A percentile compares a stretch with the other conserved stretches of the same genome.
Conservation (phyloP, 176 grass and related monocot species). For the Panicum miliaceum region DNA sequence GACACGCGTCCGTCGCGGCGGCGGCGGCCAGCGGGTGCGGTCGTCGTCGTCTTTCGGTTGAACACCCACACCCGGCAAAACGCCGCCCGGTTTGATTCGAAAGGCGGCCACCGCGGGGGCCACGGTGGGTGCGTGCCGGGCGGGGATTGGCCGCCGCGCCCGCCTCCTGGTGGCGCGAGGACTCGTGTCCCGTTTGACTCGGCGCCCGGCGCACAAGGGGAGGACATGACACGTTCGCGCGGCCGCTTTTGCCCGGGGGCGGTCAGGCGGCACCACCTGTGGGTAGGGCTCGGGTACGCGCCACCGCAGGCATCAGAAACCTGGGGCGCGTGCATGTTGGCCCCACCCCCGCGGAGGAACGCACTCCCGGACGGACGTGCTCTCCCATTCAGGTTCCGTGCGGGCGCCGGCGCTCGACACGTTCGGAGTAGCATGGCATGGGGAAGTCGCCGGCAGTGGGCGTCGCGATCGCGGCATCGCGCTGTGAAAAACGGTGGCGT, state of each 20-base stretch:
- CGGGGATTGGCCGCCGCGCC: not conserved
- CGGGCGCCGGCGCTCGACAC: not conserved
- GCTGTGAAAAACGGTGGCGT: not conserved
- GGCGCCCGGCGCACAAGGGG: not conserved
- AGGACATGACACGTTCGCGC: not conserved
- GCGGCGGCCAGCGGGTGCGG: not conserved
- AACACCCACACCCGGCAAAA: slow-evolving; percentile 1
- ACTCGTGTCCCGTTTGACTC: slow-evolving; percentile 25
- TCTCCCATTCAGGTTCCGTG: not conserved
- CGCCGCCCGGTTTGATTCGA: not conserved
- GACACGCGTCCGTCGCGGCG: not conserved
- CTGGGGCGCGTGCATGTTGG: no score
- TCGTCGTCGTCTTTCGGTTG: not conserved
- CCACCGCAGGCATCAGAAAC: no score
- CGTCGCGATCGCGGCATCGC: not conserved
- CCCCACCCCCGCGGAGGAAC: no score
- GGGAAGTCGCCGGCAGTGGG: not conserved
- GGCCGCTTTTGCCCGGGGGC: not conserved
- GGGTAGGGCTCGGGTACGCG: no score
- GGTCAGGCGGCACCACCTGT: no score
- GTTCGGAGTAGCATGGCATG: not conserved
- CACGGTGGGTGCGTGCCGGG: not conserved
- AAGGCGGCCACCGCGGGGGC: no score
- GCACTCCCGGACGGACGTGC: not conserved
- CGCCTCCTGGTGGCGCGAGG: not conserved